Percentiles rank a stretch among this genome's conserved stretches.
phyloP scores from a whole-genome alignment of 1,284 basidiomycete genomes.

The Leccinum pachyderme region DNA sequence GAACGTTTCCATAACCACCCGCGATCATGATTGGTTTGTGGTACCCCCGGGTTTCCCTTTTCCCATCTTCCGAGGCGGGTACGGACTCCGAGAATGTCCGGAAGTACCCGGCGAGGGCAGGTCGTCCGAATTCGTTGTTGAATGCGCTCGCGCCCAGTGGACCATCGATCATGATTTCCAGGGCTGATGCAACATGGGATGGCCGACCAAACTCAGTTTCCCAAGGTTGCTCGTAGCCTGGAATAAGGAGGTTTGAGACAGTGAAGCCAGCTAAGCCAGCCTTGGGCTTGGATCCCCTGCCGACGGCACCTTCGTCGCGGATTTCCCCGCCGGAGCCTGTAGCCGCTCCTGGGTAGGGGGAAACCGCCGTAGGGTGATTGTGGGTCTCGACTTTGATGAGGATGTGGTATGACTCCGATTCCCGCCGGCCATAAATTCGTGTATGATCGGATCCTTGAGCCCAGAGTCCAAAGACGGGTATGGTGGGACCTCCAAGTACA shows the following conservation, averaged over 20 bases:
- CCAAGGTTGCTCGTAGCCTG: conserved; percentile 87
- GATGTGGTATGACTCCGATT: conserved; percentile 80
- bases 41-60: conserved; percentile 81
- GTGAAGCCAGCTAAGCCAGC: conserved; percentile 94
- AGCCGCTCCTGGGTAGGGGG: conserved; percentile 95
- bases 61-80: conserved; percentile 42
- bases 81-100: conserved; percentile 84
- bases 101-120: conserved; percentile 84
- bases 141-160: conserved; percentile 94
- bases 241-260: conserved; percentile 92
- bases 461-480: conserved; percentile 79
- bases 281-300: conserved; percentile 94
- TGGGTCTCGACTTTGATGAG: conserved; percentile 99
- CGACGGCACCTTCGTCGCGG: conserved; percentile 95
- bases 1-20: conserved; percentile 93
- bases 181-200: conserved; percentile 85
- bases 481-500: conserved; percentile 81
- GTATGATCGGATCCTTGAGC: conserved; percentile 27
- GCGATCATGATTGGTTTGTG: conserved; percentile 99
- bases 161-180: conserved; percentile 97
- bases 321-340: conserved; percentile 99
- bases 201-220: conserved; percentile 91
- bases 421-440: conserved; percentile 52
- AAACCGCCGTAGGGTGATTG: conserved; percentile 98
- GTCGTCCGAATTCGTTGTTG: conserved; percentile 98